These are phyloP conservation scores for Boechera divaricarpa DNA, from an alignment of 345 rosid genomes.

Conservation along the genomic window DNA sequence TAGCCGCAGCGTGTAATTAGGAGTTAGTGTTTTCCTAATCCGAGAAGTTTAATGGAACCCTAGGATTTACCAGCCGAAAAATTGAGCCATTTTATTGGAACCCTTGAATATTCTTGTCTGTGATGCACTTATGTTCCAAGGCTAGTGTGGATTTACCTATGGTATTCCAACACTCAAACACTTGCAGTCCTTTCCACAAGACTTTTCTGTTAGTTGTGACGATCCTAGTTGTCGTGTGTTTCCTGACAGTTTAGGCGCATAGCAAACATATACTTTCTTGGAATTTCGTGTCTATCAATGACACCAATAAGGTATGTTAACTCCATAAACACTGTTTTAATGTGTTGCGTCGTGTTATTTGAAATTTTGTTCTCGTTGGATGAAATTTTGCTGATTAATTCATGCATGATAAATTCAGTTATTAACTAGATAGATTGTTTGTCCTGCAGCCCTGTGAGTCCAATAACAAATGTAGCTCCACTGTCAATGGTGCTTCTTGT, in stretches of 20 bases:
- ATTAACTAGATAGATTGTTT: constrained; percentile 28
- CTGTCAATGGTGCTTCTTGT: constrained; percentile 93
- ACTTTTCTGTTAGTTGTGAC: constrained; percentile 3
- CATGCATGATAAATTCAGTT: background rate
- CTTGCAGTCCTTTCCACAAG: background rate
- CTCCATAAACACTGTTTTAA: background rate
- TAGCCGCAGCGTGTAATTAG: constrained; percentile 2
- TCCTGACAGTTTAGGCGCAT: constrained; percentile 98
- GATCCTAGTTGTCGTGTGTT: constrained; percentile 45
- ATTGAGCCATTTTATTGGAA: background rate
- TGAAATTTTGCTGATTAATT: background rate
- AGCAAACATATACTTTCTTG: constrained; percentile 93
- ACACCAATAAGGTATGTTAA: constrained; percentile 87
- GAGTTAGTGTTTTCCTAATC: background rate
- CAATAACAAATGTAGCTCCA: constrained; percentile 92
- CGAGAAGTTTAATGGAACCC: background rate
- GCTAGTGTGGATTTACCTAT: background rate
- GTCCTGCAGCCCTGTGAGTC: constrained; percentile 92
- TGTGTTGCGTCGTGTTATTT: constrained; percentile 8
- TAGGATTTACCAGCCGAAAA: background rate
- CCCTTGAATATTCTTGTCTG: background rate
- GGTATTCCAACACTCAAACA: background rate
- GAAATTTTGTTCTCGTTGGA: constrained; percentile 15
- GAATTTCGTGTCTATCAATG: constrained; percentile 90
- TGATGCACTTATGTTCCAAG: constrained; percentile 21